Conservation (phyloP, 768 basidiomycete species). For the Panaeolus cyanescens region DNA sequence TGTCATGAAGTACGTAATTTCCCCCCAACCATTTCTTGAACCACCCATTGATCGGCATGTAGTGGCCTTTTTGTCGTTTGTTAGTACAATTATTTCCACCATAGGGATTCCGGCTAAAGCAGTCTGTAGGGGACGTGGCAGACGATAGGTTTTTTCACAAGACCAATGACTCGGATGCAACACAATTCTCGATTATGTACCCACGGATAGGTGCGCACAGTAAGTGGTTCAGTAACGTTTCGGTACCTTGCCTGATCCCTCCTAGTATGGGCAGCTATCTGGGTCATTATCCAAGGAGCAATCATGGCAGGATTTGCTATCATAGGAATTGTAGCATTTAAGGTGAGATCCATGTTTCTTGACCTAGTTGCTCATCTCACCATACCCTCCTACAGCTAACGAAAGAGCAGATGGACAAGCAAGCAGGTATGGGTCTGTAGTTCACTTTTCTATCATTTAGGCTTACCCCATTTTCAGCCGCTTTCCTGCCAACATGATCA, state of each 20-base stretch:
- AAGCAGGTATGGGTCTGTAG: conserved; percentile 60
- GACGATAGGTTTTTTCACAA: conserved; percentile 97
- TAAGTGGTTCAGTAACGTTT: conserved; percentile 31
- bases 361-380: neutral
- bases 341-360: conserved; percentile 43
- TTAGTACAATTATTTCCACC: conserved; percentile 36
- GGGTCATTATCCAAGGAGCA: conserved; percentile 79
- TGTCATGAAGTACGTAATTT: conserved; percentile 71
- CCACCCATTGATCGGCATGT: conserved; percentile 6
- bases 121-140: conserved; percentile 78
- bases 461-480: neutral
- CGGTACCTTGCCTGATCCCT: neutral
- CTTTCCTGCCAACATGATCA: conserved; percentile 5
- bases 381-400: conserved; percentile 39
- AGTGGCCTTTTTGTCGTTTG: conserved; percentile 89
- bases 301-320: conserved; percentile 79
- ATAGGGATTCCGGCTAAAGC: neutral
- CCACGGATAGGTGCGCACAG: conserved; percentile 73
- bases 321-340: conserved; percentile 83
- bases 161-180: conserved; percentile 90
- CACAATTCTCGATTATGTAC: conserved; percentile 81
- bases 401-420: conserved; percentile 60
- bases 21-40: neutral
- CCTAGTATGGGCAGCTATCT: conserved; percentile 82
- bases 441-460: neutral